A percentile compares a stretch with the other conserved stretches of the same genome.
Conservation (phyloP, 176 grass and related monocot species). For the Areca catechu region DNA sequence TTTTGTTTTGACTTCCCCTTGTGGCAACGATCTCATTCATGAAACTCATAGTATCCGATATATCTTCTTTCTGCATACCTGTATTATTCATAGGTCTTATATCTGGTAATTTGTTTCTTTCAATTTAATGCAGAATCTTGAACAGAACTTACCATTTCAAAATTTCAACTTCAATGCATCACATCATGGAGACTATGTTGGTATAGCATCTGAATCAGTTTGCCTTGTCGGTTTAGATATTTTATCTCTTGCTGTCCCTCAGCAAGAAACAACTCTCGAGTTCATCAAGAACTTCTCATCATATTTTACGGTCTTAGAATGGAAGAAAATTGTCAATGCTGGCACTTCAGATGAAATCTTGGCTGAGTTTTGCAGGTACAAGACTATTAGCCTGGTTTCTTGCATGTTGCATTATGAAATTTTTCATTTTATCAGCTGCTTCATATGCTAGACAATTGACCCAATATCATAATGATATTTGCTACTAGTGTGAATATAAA, state of each 20-base stretch:
- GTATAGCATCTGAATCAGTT: constrained; percentile 56
- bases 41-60: no score
- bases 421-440: no score
- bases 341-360: constrained; percentile 23
- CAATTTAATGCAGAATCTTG: constrained; percentile 19
- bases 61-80: no score
- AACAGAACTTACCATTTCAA: constrained; percentile 11
- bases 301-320: constrained; percentile 49
- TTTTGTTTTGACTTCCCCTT: no score
- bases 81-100: no score
- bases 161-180: constrained; percentile 73
- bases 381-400: not conserved
- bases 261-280: constrained; percentile 25
- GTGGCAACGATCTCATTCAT: no score
- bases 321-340: constrained; percentile 33
- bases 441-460: no score
- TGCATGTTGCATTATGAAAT: no score
- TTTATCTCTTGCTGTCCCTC: constrained; percentile 40
- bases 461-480: no score
- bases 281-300: constrained; percentile 52
- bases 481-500: no score
- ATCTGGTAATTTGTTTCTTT: not conserved
- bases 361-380: constrained; percentile 59
- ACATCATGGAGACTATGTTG: constrained; percentile 76
- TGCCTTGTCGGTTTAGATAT: constrained; percentile 80